Percentiles rank a stretch among this genome's conserved stretches.
Conservation (phyloP, 805 yeast species). For the Lipomyces lipofer region DNA sequence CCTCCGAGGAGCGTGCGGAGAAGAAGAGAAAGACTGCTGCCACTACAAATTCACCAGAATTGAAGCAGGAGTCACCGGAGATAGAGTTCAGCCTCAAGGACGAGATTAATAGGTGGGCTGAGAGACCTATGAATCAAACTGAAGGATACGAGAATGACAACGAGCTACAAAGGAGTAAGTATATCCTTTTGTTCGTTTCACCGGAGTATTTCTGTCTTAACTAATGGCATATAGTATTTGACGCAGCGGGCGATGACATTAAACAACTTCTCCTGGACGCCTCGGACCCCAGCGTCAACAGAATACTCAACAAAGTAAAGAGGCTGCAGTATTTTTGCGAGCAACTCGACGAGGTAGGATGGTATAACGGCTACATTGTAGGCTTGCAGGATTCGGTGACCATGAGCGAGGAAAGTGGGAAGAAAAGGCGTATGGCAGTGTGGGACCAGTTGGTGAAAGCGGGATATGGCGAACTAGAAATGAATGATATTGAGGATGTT, state of each 20-base stretch:
- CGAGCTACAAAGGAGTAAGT: no score
- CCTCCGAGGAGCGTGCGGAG: not conserved
- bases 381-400: constrained; percentile 12
- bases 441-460: not conserved
- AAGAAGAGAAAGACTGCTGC: not conserved
- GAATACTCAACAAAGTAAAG: not conserved
- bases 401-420: constrained; percentile 5
- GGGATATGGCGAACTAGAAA: constrained; percentile 4
- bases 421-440: no score
- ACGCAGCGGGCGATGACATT: constrained; percentile 4
- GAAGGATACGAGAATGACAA: no score
- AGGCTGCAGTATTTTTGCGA: constrained; percentile 1
- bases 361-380: constrained; percentile 14
- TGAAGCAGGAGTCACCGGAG: no score
- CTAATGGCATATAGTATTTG: not conserved
- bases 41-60: not conserved
- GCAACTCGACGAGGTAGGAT: constrained; percentile 16
- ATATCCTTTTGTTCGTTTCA: no score
- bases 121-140: no score
- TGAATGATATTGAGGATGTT: no score
- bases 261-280: not conserved
- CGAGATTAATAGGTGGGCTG: constrained; percentile 14
- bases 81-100: constrained; percentile 7
- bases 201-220: no score
- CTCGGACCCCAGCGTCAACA: no score